Conservation (phyloP, 257 asterid genomes). For the Penstemon eatonii region DNA sequence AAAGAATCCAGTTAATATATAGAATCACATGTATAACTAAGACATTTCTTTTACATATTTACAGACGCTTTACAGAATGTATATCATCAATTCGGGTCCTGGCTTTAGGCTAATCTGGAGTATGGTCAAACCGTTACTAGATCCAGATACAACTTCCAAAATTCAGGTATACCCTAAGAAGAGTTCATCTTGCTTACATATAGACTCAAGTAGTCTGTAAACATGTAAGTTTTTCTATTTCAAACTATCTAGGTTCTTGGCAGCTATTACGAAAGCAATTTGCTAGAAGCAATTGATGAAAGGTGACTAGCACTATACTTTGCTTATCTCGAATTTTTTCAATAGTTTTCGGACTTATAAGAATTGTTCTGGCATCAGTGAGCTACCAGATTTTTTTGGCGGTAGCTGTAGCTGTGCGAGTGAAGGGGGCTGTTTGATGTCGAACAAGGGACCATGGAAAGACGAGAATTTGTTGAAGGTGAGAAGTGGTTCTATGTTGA, state of each 20-base stretch:
- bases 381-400: conserved; percentile 53
- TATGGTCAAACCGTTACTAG: conserved; percentile 48
- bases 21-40: too few species aligned
- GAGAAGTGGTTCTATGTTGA: too few species aligned
- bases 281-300: conserved; percentile 51
- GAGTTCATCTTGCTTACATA: not conserved
- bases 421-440: conserved; percentile 48
- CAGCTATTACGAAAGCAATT: conserved; percentile 38
- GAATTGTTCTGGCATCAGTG: conserved; percentile 31
- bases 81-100: conserved; percentile 56
- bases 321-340: not conserved
- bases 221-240: not conserved
- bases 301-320: conserved; percentile 38
- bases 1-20: not conserved
- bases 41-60: conserved; percentile 7
- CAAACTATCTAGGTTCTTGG: conserved; percentile 44
- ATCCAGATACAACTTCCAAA: conserved; percentile 51
- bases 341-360: conserved; percentile 17
- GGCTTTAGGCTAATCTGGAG: conserved; percentile 56
- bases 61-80: conserved; percentile 52
- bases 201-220: not conserved
- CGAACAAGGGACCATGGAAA: conserved; percentile 58
- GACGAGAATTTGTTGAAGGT: conserved; percentile 40
- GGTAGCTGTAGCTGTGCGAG: conserved; percentile 45
- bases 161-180: conserved; percentile 33